Evolutionary conservation across 2,329 filamentous ascomycete species (phyloP).

Genomic region (Cercospora sesami): DNA sequence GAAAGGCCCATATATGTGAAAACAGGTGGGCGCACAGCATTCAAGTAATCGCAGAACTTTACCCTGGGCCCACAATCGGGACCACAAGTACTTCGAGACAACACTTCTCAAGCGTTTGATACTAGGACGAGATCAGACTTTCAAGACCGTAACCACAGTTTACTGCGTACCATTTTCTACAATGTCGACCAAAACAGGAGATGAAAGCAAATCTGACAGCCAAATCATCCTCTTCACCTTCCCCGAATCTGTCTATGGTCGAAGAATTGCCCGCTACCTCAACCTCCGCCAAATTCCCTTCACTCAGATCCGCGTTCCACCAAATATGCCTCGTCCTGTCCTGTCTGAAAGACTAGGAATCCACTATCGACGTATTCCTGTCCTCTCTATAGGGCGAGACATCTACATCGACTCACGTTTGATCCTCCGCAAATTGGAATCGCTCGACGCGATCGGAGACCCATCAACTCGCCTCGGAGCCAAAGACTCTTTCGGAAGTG

Average conservation of each 20-base stretch:
- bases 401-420: conserved; percentile 30
- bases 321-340: conserved; percentile 25
- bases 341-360: conserved; percentile 24
- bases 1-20: background rate
- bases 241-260: conserved; percentile 25
- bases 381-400: conserved; percentile 30
- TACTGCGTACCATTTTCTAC: background rate
- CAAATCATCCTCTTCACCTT: conserved; percentile 28
- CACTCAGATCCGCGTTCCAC: conserved; percentile 25
- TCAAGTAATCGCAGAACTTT: background rate
- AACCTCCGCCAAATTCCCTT: conserved; percentile 23
- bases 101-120: background rate
- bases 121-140: background rate
- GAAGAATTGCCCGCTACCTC: conserved; percentile 24
- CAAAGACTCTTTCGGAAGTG: conserved; percentile 16
- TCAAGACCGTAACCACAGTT: background rate
- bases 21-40: background rate
- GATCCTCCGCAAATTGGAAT: conserved; percentile 25
- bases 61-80: background rate
- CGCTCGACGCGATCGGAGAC: conserved; percentile 14
- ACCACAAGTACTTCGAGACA: background rate
- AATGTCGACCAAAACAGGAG: background rate
- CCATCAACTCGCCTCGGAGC: conserved; percentile 17
- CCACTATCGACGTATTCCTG: conserved; percentile 29
- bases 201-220: background rate